These are phyloP conservation scores for Sophora flavescens DNA, from an alignment of 306 rosid genomes.

Conservation along the genomic window DNA sequence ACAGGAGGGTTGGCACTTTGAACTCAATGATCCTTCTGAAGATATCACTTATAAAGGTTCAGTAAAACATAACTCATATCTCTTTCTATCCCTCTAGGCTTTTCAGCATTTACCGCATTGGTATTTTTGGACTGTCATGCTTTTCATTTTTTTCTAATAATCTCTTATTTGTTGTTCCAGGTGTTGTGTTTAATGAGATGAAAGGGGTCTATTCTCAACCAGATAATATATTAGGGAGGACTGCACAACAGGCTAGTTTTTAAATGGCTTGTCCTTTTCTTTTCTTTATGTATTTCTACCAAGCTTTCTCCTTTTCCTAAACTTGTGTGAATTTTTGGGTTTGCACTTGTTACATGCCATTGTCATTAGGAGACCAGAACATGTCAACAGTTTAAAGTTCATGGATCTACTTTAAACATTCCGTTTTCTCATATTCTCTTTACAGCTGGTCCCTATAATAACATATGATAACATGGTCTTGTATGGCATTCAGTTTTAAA, in stretches of 20 bases:
- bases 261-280: conserved; percentile 16
- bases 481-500: not conserved
- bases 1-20: conserved; percentile 99
- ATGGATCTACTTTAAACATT: conserved; percentile 24
- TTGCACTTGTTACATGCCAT: not conserved
- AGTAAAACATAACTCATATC: not conserved
- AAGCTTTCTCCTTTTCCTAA: conserved; percentile 1
- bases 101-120: not conserved
- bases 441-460: not conserved
- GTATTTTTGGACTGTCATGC: conserved; percentile 3
- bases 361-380: conserved; percentile 21
- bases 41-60: conserved; percentile 90
- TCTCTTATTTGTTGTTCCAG: conserved; percentile 54
- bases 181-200: conserved; percentile 99
- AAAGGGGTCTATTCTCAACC: conserved; percentile 99
- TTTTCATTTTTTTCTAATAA: conserved; percentile 19
- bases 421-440: conserved; percentile 15
- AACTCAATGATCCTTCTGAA: conserved; percentile 91
- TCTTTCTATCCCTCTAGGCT: conserved; percentile 8
- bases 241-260: conserved; percentile 88
- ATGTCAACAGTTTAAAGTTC: conserved; percentile 16
- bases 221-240: conserved; percentile 85
- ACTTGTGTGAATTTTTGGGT: not conserved
- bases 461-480: conserved; percentile 24
- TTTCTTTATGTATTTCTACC: conserved; percentile 28